A percentile compares a stretch with the other conserved stretches of the same genome.
Conservation (phyloP, 75 land plant species). For the Chamaecyparis obtusa region DNA sequence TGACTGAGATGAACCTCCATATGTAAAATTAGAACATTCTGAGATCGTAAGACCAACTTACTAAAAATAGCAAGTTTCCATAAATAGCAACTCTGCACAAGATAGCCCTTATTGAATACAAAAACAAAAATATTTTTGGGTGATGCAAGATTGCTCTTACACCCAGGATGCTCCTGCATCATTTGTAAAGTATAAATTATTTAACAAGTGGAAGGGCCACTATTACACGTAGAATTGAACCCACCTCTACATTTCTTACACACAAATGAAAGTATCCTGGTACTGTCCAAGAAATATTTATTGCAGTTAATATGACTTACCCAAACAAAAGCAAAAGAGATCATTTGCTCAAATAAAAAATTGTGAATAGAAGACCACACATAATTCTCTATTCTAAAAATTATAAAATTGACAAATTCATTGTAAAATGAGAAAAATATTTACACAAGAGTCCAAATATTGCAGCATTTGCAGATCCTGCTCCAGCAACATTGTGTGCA, state of each 20-base stretch:
- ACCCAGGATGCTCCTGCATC: no score
- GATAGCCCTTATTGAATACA: no score
- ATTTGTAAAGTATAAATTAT: not conserved
- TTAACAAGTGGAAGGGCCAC: constrained; percentile 87
- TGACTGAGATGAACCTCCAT: no score
- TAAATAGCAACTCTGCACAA: no score
- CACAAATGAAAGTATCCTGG: constrained; percentile 89
- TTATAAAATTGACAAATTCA: not conserved
- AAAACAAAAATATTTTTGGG: no score
- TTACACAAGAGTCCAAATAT: constrained; percentile 80
- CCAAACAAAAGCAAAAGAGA: not conserved
- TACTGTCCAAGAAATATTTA: not conserved
- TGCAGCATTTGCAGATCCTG: constrained; percentile 91
- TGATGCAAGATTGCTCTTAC: no score
- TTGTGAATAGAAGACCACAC: not conserved
- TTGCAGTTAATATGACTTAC: not conserved
- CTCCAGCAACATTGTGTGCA: constrained; percentile 73
- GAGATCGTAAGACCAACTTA: no score
- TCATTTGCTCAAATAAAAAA: not conserved
- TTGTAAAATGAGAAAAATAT: not conserved
- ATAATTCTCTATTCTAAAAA: not conserved
- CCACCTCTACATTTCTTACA: constrained; percentile 68
- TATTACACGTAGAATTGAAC: constrained; percentile 83
- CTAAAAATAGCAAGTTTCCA: no score
- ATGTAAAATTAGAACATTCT: no score